Evolutionary conservation across 169 alveolate genomes (phyloP), one percentile per base, ranked within the genome.

Genomic region (Plasmodium falciparum): DNA sequence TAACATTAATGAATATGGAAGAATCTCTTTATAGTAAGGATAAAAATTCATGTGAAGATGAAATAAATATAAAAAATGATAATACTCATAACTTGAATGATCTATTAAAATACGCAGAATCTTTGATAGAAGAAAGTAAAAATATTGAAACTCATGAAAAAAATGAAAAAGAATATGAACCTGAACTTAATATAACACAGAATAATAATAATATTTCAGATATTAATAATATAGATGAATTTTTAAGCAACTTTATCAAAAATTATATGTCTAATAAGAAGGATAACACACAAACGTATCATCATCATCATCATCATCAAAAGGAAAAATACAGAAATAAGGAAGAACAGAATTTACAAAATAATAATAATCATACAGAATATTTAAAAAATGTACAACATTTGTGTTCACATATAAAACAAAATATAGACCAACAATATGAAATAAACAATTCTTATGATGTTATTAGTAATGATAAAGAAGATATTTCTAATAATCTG

Each of bases 51-150:
- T 12, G 17, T 15, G 1, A 15, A 39, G 0, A n/a, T 6, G 13
- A 39, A 33, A 67, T 0, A 5, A 67, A 33, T 29, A 24, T 15
- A 43, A 8, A 45, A 39, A 17, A 43, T 45, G 15, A 63, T 63
- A 63, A 29, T 26, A 22, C 8, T 9, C 12, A 63, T 6, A 63
- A 69, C 61, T 71, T 86, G 20, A 72, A 59, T 24, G 78, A 72
- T 43, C 66, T 86, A 33, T 74, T 86, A 61, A 86, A 59, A 47
- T 86, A 86, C 66, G 92, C 92, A 11, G 92, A 86, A 65, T 45
- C 88, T 0, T 67, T 86, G 12, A 80, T 69, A n/a, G 15, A 56
- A 45, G 39, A 69, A 49, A 52, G 69, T 49, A 69, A 43, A n/a
- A 69, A 50, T 69, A 69, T 15, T 63, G 74, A 69, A 17, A 2